Evolutionary conservation across 345 rosid genomes (phyloP).

Genomic region (Pugionium dolabratum): DNA sequence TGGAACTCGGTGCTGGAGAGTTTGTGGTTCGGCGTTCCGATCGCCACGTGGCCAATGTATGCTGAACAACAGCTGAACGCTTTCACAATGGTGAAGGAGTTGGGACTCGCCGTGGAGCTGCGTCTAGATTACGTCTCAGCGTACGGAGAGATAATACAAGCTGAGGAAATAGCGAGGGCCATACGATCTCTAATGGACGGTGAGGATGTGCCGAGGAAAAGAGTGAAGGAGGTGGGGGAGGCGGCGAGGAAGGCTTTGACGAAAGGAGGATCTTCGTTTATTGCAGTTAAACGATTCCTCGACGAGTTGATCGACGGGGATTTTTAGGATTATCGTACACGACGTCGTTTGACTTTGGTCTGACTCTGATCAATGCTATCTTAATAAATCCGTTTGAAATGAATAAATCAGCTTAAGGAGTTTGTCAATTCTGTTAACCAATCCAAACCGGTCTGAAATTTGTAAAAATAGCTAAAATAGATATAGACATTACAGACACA

Average conservation of each 20-base stretch:
- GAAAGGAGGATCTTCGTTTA: slow-evolving; percentile 48
- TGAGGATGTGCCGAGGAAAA: slow-evolving; percentile 30
- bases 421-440: slow-evolving; percentile 49
- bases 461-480: too few species aligned
- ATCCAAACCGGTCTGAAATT: slow-evolving; percentile 45
- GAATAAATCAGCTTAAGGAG: too few species aligned
- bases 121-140: slow-evolving; percentile 42
- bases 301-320: slow-evolving; percentile 32
- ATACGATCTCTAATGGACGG: slow-evolving; percentile 40
- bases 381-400: slow-evolving; percentile 6
- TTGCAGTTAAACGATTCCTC: slow-evolving; percentile 33
- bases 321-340: background rate
- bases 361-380: slow-evolving; percentile 29
- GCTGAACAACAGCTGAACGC: slow-evolving; percentile 62
- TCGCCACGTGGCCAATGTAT: slow-evolving; percentile 51
- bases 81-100: slow-evolving; percentile 48
- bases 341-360: background rate
- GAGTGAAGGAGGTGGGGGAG: slow-evolving; percentile 39
- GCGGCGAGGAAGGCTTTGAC: slow-evolving; percentile 35
- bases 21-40: slow-evolving; percentile 53
- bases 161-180: slow-evolving; percentile 46
- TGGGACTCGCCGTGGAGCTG: slow-evolving; percentile 43
- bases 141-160: slow-evolving; percentile 35
- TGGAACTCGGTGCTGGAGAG: slow-evolving; percentile 60
- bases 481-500: too few species aligned